Percentiles rank a stretch among this genome's conserved stretches.
Evolutionary conservation across 768 basidiomycete genomes (phyloP).

Genomic region (Agrocybe pediades): DNA sequence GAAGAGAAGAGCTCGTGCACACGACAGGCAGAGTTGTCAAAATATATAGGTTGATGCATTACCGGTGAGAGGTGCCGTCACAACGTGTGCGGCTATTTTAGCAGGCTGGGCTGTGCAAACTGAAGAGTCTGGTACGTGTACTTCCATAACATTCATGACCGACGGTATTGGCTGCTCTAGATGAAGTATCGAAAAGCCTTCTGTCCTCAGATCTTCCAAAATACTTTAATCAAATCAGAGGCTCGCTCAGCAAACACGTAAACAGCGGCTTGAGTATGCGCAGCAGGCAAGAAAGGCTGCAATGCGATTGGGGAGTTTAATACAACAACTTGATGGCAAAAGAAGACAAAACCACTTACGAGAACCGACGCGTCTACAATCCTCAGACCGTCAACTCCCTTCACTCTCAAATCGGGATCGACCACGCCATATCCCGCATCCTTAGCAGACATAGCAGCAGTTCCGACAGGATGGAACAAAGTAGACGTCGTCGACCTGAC

Average conservation of each 20-base stretch:
- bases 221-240: conserved; percentile 26
- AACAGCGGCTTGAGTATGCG: conserved; percentile 30
- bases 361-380: conserved; percentile 36
- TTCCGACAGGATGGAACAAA: conserved; percentile 28
- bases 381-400: conserved; percentile 29
- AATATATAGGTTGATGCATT: too few species aligned
- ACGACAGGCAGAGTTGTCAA: too few species aligned
- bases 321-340: not conserved
- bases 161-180: too few species aligned
- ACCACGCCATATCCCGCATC: conserved; percentile 28
- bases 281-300: conserved; percentile 27
- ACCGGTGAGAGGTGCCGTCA: too few species aligned
- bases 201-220: not conserved
- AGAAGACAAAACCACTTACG: conserved; percentile 15
- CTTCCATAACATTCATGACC: too few species aligned
- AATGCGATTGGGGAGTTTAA: not conserved
- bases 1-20: too few species aligned
- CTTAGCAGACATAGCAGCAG: conserved; percentile 27
- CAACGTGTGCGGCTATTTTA: too few species aligned
- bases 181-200: too few species aligned
- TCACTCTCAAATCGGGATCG: conserved; percentile 32
- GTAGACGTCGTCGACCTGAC: conserved; percentile 17
- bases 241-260: conserved; percentile 35
- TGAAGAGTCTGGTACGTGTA: too few species aligned
- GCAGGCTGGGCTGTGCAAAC: too few species aligned